Evolutionary conservation across 352 stramenopile genomes (phyloP).

Genomic region (Phytophthora kernoviae): DNA sequence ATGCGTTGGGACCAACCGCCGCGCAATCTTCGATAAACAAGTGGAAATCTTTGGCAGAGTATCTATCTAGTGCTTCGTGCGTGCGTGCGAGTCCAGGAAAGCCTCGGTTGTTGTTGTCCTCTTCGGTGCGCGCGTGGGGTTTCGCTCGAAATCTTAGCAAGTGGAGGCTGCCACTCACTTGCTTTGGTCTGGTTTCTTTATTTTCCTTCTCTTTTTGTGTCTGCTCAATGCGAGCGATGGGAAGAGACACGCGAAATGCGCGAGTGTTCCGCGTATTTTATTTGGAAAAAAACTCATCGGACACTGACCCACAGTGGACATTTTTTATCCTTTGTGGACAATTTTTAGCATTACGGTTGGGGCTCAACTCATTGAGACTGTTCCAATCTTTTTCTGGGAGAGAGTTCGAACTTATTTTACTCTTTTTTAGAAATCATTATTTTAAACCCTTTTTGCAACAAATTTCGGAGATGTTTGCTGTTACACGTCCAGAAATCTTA

Average conservation of each 20-base stretch:
- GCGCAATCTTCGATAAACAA: not conserved
- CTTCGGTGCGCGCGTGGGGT: conserved; percentile 15
- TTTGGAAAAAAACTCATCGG: not conserved
- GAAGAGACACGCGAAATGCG: not conserved
- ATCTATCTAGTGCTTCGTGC: too few species aligned
- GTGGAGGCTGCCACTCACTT: conserved; percentile 20
- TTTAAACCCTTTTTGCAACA: too few species aligned
- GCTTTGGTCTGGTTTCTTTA: conserved; percentile 14
- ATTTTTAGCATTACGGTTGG: too few species aligned
- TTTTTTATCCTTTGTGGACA: too few species aligned
- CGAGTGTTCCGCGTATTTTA: not conserved
- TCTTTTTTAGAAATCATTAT: too few species aligned
- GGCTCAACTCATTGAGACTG: too few species aligned
- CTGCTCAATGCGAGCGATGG: conserved; percentile 21
- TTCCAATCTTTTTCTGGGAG: too few species aligned
- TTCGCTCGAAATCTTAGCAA: conserved; percentile 37
- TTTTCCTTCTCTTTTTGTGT: conserved; percentile 32
- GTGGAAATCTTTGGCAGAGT: conserved; percentile 4
- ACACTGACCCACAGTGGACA: too few species aligned
- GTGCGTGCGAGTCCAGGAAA: conserved; percentile 21
- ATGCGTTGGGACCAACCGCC: too few species aligned
- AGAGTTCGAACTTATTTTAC: too few species aligned
- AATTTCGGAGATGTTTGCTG: too few species aligned
- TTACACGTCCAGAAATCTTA: too few species aligned
- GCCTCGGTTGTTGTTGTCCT: conserved; percentile 4